Conservation (phyloP, 352 stramenopile genomes). For the Globisporangium solare region DNA sequence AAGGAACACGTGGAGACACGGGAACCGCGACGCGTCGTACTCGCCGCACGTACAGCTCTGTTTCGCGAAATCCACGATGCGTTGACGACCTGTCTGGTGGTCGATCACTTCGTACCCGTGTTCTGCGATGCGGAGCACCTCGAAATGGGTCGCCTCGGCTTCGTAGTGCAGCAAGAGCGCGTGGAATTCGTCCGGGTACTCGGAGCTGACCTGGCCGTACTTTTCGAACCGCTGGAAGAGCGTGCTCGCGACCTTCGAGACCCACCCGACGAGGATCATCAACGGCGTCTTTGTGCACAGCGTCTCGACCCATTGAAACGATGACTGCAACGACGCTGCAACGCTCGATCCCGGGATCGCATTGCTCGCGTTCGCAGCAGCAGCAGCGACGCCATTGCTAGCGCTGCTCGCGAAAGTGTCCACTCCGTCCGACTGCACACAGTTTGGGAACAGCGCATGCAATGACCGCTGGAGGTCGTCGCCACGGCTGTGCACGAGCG, state of each 20-base stretch:
- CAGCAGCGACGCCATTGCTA: constrained; percentile 2
- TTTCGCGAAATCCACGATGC: constrained; percentile 72
- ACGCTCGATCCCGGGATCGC: neutral
- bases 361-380: neutral
- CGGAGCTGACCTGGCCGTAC: constrained; percentile 64
- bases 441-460: constrained; percentile 44
- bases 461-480: constrained; percentile 39
- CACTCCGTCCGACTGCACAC: constrained; percentile 50
- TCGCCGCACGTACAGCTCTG: constrained; percentile 75
- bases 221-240: constrained; percentile 72
- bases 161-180: constrained; percentile 61
- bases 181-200: constrained; percentile 77
- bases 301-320: constrained; percentile 60
- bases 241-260: constrained; percentile 71
- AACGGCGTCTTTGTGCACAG: constrained; percentile 62
- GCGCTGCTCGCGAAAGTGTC: constrained; percentile 39
- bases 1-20: constrained; percentile 76
- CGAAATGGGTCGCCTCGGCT: constrained; percentile 42
- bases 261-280: constrained; percentile 79
- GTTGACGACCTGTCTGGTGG: constrained; percentile 49
- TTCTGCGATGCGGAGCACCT: constrained; percentile 65
- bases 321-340: constrained; percentile 19
- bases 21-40: constrained; percentile 68
- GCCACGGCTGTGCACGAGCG: constrained; percentile 66
- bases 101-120: constrained; percentile 77